Base-by-base conservation (phyloP, 2,329 filamentous ascomycete species). In the Reticulascus tulasneorum region DNA sequence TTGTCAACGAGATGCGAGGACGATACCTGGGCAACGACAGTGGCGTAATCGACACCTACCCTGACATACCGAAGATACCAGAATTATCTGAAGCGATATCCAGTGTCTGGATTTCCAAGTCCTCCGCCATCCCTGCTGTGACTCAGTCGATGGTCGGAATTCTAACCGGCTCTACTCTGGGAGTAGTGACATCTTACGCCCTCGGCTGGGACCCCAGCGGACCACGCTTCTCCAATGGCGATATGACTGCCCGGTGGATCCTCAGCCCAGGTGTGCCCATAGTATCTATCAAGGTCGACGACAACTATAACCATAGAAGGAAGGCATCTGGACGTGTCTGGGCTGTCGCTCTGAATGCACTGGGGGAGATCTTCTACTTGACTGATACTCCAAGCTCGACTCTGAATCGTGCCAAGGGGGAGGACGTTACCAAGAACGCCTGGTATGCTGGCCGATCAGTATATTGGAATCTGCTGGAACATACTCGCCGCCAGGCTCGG, bases 231-330 rank as follows among this genome's bases (percentile, higher is more conserved):
- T 69, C 73, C 23, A 78, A 79, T 25, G 89, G 89, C 5, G 84
- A 94, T 51, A 74, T 93, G 47, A 94, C 87, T 24, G 86, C 86
- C 22, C 85, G 84, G 47, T 97, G 91, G 91, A 81, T 87, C 9
- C 69, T 97, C 10, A 89, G 88, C 53, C 93, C 93, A 4, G 93
- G 93, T 25, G 89, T 97, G 4, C 93, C 93, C 0, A 93, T 98
- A 43, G 75, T 96, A 35, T 77, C 80, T 2, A 79, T 98, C 42
- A 78, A 78, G 28, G 77, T 95, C 7, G 93, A 98, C 51, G 89
- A 95, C 19, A 79, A 79, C 34, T 93, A 89, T 59, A 90, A 75
- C 31, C 59, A 73, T 18, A 82, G 80, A 48, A 81, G 90, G 20
- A 82, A 82, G 54, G 66, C 75, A 5, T 69, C 81, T 32, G 76